Evolutionary conservation across 768 basidiomycete species (phyloP).

Genomic region (Hygrophorus russula): DNA sequence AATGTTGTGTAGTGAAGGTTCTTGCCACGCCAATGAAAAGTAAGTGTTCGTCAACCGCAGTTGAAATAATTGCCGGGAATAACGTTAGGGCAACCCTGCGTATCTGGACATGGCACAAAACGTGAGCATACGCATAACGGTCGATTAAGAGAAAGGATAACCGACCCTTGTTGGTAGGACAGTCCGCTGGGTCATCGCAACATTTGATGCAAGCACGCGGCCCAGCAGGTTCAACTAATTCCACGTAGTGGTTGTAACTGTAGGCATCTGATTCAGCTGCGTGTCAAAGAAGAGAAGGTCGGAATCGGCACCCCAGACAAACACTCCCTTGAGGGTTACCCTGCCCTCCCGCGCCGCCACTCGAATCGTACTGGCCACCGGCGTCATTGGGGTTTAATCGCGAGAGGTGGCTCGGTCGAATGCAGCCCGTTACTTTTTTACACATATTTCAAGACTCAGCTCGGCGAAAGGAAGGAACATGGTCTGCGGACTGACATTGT

Average conservation of each 20-base stretch:
- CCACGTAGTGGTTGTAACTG: constrained; percentile 50
- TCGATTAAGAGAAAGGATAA: neutral
- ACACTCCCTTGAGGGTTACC: constrained; percentile 43
- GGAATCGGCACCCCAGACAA: constrained; percentile 32
- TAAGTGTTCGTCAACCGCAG: constrained; percentile 20
- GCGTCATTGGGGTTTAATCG: constrained; percentile 35
- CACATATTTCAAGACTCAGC: neutral
- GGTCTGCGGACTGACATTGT: constrained; percentile 24
- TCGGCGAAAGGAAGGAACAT: neutral
- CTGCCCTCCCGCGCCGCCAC: constrained; percentile 35
- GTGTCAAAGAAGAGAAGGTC: neutral
- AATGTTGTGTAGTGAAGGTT: too few species aligned
- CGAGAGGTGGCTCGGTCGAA: constrained; percentile 28
- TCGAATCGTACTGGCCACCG: constrained; percentile 51
- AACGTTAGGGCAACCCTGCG: constrained; percentile 38
- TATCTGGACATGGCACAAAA: constrained; percentile 22
- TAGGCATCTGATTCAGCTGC: neutral
- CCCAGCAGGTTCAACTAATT: constrained; percentile 42
- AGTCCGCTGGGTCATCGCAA: constrained; percentile 43
- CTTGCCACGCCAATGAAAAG: too few species aligned
- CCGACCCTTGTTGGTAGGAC: constrained; percentile 37
- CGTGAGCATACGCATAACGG: neutral
- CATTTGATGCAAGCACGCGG: constrained; percentile 46
- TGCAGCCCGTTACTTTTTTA: constrained; percentile 43
- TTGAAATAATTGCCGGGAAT: constrained; percentile 45